phyloP scores from a whole-genome alignment of 2,329 filamentous ascomycete genomes.

The Fusarium gaditjirri region DNA sequence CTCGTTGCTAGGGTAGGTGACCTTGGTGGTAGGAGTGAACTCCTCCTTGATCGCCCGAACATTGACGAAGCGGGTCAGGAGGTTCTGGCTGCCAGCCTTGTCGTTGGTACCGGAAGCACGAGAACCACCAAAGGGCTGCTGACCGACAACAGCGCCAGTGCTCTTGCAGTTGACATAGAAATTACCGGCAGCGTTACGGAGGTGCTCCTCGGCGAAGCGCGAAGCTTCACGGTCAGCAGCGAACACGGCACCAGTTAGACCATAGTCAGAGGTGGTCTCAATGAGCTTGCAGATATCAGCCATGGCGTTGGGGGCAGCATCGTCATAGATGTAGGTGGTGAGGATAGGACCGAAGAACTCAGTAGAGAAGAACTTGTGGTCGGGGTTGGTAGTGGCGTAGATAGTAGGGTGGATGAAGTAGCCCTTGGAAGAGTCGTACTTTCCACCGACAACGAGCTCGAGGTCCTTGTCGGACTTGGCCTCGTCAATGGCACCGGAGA shows the following conservation, averaged over 20 bases:
- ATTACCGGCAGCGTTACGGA: conserved; percentile 81
- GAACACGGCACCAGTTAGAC: conserved; percentile 80
- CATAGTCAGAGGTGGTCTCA: conserved; percentile 80
- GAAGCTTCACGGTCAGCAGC: conserved; percentile 74
- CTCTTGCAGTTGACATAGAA: conserved; percentile 90
- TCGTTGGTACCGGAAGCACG: conserved; percentile 78
- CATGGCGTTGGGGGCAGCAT: conserved; percentile 68
- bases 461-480: conserved; percentile 81
- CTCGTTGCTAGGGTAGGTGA: conserved; percentile 79
- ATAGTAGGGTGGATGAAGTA: conserved; percentile 88
- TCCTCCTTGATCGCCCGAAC: conserved; percentile 79
- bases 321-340: conserved; percentile 80
- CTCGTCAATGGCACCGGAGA: conserved; percentile 78
- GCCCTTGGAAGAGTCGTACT: conserved; percentile 79
- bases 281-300: conserved; percentile 69
- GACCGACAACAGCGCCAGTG: conserved; percentile 77
- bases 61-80: conserved; percentile 74
- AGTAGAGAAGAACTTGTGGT: conserved; percentile 77
- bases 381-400: conserved; percentile 78
- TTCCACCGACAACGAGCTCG: conserved; percentile 78
- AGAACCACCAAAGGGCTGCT: conserved; percentile 77
- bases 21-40: conserved; percentile 70
- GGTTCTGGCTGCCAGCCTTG: conserved; percentile 74
- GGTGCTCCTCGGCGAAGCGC: conserved; percentile 74
- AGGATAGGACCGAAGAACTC: conserved; percentile 88